Evolutionary conservation across 176 grass and related monocot species (phyloP), one percentile per base, ranked within the genome.

Genomic region (Musa acuminata): DNA sequence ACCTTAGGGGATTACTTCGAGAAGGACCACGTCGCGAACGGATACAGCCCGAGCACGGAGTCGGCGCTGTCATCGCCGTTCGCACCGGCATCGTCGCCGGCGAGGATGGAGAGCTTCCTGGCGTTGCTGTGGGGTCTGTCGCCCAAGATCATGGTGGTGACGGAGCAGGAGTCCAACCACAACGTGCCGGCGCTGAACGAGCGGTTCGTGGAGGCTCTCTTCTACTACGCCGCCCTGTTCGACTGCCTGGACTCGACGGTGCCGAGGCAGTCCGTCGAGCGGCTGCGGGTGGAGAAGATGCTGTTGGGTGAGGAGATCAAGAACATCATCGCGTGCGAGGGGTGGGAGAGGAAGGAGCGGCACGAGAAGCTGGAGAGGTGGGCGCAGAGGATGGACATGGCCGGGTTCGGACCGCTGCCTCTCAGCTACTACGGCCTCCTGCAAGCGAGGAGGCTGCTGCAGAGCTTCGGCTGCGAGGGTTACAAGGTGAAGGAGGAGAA

Each of bases 91-190:
- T 73, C 35, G 22, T 64, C 85, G 0, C 83, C 90, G 53, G 85
- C 84, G 17, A 74, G 81, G 50, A 72, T 78, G 0, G 93, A 92
- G 53, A 83, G 84, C 48, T 93, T 98, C 82, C 84, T 98, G 43
- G 52, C 62, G 26, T 73, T 77, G 63, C 75, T 98, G 11, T 89
- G 84, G 84, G 86, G 88, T 0, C 66, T 97, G 3, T 81, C 85
- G 25, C 87, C 94, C 0, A 97, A 97, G 71, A 72, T 97, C 64
- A 60, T 87, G 74, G 85, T 97, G 2, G 63, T 97, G 7, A 85
- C 84, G 6, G 93, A 97, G 84, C 94, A 97, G 82, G 94, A 97
- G 70, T 89, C 94, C 13, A 88, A 87, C 82, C 94, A 97, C 87
- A 97, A 93, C 72, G 78, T 80, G 3, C 13, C 85, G 43, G 75